Base-by-base conservation (phyloP, 2,329 filamentous ascomycete genomes). In the Phialophora verrucosa region DNA sequence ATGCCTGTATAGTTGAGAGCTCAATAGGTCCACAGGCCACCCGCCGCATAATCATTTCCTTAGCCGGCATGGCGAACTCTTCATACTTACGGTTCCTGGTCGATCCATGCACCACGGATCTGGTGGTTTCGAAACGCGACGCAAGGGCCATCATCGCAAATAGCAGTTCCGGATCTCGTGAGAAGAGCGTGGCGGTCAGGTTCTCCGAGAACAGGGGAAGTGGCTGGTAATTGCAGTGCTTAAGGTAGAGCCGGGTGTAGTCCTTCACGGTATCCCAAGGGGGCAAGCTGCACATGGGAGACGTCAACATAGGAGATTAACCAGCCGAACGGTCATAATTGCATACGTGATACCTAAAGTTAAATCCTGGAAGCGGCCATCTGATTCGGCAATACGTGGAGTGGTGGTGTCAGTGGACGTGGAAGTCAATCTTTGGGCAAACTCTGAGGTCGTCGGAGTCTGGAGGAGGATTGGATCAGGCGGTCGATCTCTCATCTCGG, bases 1-100 rank as follows among this genome's bases (percentile, higher is more conserved):
- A 71, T 47, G 76, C 75, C 62, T 81, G 79, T 17, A 81, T 70
- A 0, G 79, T 81, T n/a, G 78, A 80, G 38, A 81, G 75, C 58
- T 81, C 79, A 38, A 80, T 74, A 0, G 77, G 75, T 2, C 78
- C 79, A 59, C 78, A 73, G 11, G 76, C 74, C 5, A 80, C 72
- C 53, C 77, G 75, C 59, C 74, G 76, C 75, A 80, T 79, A 8
- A 80, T 77, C 10, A 80, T 70, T 1, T 72, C 73, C 25, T 78
- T 73, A 73, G 71, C 25, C 67, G 66, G 42, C 25, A 20, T 25
- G 11, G 42, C 56, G 32, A 32, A 51, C 14, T 38, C 44, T 7
- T 44, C 65, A 20, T 12, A 59, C 25, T 7, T 57, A 14, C n/a
- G 31, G 17, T 11, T 8, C 23, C n/a, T 2, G 17, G 53, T 31